These are phyloP conservation scores for Hypoxylon trugodes DNA, from an alignment of 495 filamentous ascomycete genomes.

Conservation along the genomic window DNA sequence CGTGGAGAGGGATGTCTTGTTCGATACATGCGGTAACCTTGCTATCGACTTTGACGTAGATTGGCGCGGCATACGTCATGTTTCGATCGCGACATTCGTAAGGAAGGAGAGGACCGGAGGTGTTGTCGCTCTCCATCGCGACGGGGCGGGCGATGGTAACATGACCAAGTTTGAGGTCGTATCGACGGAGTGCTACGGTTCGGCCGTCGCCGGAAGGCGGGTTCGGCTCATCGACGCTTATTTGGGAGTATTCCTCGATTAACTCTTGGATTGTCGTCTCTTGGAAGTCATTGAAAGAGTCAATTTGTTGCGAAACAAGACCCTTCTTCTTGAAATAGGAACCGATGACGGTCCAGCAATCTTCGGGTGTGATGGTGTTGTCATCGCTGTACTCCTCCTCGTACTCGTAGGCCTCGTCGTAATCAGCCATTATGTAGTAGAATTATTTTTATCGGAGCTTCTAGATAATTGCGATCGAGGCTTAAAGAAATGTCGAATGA, in stretches of 20 bases:
- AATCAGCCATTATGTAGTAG: conserved; percentile 39
- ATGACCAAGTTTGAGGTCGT: conserved; percentile 90
- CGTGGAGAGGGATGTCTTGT: conserved; percentile 66
- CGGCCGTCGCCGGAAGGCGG: conserved; percentile 75
- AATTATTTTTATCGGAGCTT: not conserved
- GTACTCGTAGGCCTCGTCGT: conserved; percentile 48
- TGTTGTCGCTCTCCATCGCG: conserved; percentile 91
- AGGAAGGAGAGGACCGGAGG: conserved; percentile 79
- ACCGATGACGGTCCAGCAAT: conserved; percentile 96
- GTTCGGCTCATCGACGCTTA: conserved; percentile 88
- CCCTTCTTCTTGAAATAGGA: conserved; percentile 96
- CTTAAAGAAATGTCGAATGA: not conserved
- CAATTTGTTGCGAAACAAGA: conserved; percentile 95
- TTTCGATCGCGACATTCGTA: conserved; percentile 95
- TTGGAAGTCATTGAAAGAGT: conserved; percentile 98
- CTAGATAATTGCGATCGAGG: conserved; percentile 1
- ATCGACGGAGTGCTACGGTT: conserved; percentile 82
- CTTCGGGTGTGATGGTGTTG: conserved; percentile 86
- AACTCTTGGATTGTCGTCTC: conserved; percentile 91
- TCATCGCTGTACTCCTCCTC: conserved; percentile 63
- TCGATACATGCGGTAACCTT: conserved; percentile 83
- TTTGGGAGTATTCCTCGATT: conserved; percentile 84
- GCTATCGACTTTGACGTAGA: conserved; percentile 86
- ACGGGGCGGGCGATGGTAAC: conserved; percentile 84
- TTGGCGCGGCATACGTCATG: conserved; percentile 90